Base-by-base conservation (phyloP, 1,139 yeast species). In the Hansenula sp. region DNA sequence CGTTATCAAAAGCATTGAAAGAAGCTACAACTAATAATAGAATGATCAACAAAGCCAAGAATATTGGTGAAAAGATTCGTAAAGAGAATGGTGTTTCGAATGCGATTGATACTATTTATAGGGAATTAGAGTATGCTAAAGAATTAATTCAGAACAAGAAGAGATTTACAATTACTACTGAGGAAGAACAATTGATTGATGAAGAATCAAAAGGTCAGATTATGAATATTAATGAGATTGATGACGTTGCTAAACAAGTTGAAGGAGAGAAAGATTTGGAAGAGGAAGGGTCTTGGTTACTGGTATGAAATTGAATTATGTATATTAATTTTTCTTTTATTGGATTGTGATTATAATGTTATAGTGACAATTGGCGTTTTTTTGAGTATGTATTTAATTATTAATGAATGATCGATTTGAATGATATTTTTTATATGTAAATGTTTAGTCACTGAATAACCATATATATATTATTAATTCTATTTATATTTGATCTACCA, bases 101-200 rank as follows among this genome's bases (percentile, higher is more conserved):
- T 25, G 98, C 98, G 0, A 80, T 91, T 41, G 83, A 80, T 47
- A 67, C 79, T 12, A 85, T 91, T 17, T 91, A 91, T 63, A 73
- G 80, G 1, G 90, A 90, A 52, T 63, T 90, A 62, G 93, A 83
- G 44, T 91, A 91, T 60, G 88, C 97, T 2, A 67, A 76, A 48
- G 74, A 71, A 43, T 65, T 77, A 51, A 74, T 74, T 18, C 41
- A 57, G 9, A 52, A 59, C 29, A 71, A 70, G 44, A 51, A 51
- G 16, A 48, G 47, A 41, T 18, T 28, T 12, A 44, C 37, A 31
- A 38, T 41, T 15, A 33, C 49, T 3, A 29, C 25, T 9, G 45
- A 47, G 7, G 49, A 45, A 9, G 50, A 46, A 13, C 42, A 45
- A n/a, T 31, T 13, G 16, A 36, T 43, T 9, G 43, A 41, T 15